These are phyloP conservation scores for Pseudogymnoascus verrucosus DNA, from an alignment of 2,329 filamentous ascomycete genomes.

Conservation along the genomic window DNA sequence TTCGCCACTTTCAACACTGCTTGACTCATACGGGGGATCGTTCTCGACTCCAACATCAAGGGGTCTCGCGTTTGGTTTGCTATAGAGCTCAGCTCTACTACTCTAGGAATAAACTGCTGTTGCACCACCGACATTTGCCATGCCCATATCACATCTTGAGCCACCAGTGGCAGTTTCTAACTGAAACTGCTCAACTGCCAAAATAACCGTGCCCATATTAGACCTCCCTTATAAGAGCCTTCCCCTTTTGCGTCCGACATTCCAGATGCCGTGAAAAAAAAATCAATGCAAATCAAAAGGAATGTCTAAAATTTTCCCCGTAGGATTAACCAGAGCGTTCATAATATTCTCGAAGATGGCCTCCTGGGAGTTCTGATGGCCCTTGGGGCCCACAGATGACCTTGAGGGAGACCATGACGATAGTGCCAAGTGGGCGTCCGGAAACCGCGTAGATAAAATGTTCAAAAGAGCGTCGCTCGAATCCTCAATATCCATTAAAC, in stretches of 20 bases:
- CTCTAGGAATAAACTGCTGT: slow-evolving; percentile 4
- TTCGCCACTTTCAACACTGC: background rate
- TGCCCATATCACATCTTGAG: background rate
- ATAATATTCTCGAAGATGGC: slow-evolving; percentile 4
- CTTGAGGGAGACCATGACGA: background rate
- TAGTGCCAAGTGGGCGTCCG: background rate
- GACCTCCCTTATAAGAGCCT: background rate
- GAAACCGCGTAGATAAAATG: slow-evolving; percentile 1
- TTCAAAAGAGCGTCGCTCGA: slow-evolving; percentile 1
- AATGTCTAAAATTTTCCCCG: background rate
- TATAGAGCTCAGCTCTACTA: background rate
- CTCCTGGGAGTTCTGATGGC: background rate
- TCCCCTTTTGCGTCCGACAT: background rate
- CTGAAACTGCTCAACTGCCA: background rate
- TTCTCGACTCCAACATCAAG: background rate
- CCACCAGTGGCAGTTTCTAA: background rate
- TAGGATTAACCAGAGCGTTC: slow-evolving; percentile 3
- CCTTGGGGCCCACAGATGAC: background rate
- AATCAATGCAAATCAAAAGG: slow-evolving; percentile 5
- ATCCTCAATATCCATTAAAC: slow-evolving; percentile 4
- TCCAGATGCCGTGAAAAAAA: background rate
- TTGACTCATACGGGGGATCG: background rate
- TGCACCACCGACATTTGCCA: background rate
- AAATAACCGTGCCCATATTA: background rate
- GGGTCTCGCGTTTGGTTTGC: slow-evolving; percentile 1